Base-by-base conservation (phyloP, 495 filamentous ascomycete species). In the Podospora pseudocomata region DNA sequence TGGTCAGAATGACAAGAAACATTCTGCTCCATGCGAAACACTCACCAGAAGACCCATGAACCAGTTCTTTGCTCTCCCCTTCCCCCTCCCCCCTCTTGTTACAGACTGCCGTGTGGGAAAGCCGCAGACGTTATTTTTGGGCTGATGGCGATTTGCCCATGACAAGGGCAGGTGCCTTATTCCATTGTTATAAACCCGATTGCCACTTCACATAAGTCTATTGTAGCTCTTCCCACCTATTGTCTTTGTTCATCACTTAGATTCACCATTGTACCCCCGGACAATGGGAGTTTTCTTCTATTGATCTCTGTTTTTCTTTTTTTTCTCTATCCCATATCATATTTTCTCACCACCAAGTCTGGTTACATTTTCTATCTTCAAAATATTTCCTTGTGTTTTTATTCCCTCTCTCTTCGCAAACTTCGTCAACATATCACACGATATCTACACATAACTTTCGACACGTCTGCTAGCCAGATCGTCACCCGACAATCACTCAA, bases 1-100 rank as follows among this genome's bases (percentile, higher is more conserved):
- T 78, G 76, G 76, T 67, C 72, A 65, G 64, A 73, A 72, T 23
- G 19, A 32, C 62, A 68, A 56, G 69, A 76, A 72, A 76, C 71
- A 65, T 67, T 62, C 26, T 68, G 74, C 60, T 64, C 59, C 67
- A 77, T 77, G 71, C 76, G 75, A 77, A 78, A 78, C 76, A 60
- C 27, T 28, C 71, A 69, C 63, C 63, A 65, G 65, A 66, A 62
- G 54, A 58, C 64, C 63, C 68, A 65, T 64, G 64, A 65, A 64
- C 71, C 71, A 71, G 64, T 72, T 73, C 70, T 70, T 69, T 68
- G 19, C 60, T 63, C 16, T 30, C 20, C 65, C 23, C 13, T 30
- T 64, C 71, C 70, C 16, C 44, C 20, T 67, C 23, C 13, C 39
- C 65, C 71, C 70, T 23, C 23, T 63, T 72, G 67, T 53, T 53